phyloP scores from a whole-genome alignment of 192 early-diverging fungal species.

The Endogone sp. region DNA sequence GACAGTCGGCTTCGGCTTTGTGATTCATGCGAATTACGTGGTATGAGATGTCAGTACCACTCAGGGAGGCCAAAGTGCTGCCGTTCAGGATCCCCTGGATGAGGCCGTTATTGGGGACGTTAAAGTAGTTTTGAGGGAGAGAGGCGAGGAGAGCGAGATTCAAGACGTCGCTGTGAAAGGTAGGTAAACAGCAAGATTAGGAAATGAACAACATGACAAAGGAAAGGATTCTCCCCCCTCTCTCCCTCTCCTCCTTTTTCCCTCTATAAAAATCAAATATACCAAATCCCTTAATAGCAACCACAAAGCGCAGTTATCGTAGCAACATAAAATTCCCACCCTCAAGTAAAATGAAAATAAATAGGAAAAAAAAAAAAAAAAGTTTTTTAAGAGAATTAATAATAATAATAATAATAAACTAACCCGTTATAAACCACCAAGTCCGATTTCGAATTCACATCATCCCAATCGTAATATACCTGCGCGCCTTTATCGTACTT shows the following conservation, averaged over 20 bases:
- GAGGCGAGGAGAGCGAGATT: constrained; percentile 28
- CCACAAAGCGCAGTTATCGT: not conserved
- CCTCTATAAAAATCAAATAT: too few relatives aligned
- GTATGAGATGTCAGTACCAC: constrained; percentile 53
- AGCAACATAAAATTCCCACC: constrained; percentile 10
- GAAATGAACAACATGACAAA: constrained; percentile 3
- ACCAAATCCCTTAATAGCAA: too few relatives aligned
- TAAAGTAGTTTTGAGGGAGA: constrained; percentile 17
- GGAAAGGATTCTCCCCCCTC: too few relatives aligned
- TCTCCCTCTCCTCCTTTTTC: too few relatives aligned
- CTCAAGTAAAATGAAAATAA: constrained; percentile 7
- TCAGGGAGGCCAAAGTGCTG: not conserved
- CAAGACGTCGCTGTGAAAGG: constrained; percentile 25
- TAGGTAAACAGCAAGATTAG: constrained; percentile 7
- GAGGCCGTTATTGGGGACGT: constrained; percentile 15
- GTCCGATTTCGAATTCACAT: constrained; percentile 45
- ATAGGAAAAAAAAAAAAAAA: too few relatives aligned
- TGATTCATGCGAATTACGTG: constrained; percentile 31
- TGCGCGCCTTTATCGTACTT: constrained; percentile 24
- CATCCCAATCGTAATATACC: constrained; percentile 52
- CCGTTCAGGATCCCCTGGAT: constrained; percentile 14
- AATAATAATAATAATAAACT: too few relatives aligned
- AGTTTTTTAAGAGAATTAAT: too few relatives aligned
- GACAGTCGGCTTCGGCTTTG: constrained; percentile 58
- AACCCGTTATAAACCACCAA: constrained; percentile 57